Evolutionary conservation across 306 rosid species (phyloP).

Genomic region (Leucaena leucocephala): DNA sequence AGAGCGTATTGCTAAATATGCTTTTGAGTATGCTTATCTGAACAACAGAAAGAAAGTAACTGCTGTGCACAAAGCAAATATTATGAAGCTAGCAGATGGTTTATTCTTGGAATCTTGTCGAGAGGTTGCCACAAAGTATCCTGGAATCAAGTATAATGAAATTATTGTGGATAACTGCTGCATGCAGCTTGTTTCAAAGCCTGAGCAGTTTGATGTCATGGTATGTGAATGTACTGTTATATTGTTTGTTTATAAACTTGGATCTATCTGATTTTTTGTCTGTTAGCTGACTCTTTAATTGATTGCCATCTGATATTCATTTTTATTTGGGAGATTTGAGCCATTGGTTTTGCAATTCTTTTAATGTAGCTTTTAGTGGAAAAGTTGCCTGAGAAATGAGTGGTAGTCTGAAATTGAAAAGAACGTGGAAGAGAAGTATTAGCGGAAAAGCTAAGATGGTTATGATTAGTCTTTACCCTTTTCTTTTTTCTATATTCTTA

Average conservation of each 20-base stretch:
- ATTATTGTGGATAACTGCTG: conserved; percentile 2
- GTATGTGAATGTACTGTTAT: conserved; percentile 41
- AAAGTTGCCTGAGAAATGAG: background rate
- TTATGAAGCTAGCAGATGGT: conserved; percentile 2
- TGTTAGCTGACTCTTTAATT: background rate
- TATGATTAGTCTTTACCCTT: background rate
- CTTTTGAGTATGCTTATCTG: background rate
- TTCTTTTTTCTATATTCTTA: background rate
- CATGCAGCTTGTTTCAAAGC: conserved; percentile 13
- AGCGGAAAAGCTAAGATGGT: background rate
- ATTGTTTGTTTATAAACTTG: background rate
- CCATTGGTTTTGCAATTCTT: background rate
- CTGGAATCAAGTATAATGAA: conserved; percentile 1
- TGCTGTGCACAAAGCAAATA: background rate
- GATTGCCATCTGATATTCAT: background rate
- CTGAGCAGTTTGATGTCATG: conserved; percentile 64
- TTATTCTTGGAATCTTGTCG: conserved; percentile 8
- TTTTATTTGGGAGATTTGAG: background rate
- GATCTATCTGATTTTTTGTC: background rate
- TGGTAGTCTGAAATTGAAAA: background rate
- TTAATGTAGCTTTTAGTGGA: background rate
- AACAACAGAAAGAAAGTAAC: conserved; percentile 5
- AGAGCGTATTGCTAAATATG: conserved; percentile 1
- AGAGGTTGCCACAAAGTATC: background rate
- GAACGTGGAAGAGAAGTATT: background rate